Conservation (phyloP, 371 early-diverging fungal genomes). For the Zychaea mexicana region DNA sequence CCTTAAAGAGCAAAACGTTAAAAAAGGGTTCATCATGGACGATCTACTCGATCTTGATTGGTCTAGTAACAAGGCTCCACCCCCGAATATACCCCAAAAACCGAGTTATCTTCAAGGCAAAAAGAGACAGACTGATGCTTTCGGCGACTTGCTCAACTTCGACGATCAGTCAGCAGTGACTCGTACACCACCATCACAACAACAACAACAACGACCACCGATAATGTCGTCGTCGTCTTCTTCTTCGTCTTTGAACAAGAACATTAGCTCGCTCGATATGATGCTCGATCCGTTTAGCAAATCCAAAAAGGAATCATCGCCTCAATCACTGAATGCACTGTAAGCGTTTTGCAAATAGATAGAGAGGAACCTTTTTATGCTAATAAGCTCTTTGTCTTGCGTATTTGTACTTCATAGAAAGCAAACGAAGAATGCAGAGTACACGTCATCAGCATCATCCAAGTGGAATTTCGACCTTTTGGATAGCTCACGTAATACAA, state of each 20-base stretch:
- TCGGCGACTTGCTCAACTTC: conserved; percentile 34
- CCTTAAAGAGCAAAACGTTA: too few relatives aligned
- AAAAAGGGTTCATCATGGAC: conserved; percentile 44
- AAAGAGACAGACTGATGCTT: conserved; percentile 36
- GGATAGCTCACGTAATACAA: conserved; percentile 18
- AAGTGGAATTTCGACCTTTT: conserved; percentile 63
- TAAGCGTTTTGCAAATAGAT: conserved; percentile 20
- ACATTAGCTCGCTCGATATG: conserved; percentile 22
- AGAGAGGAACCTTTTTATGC: neutral
- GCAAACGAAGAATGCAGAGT: neutral
- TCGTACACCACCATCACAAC: conserved; percentile 24
- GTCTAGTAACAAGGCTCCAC: conserved; percentile 20
- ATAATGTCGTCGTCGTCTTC: too few relatives aligned
- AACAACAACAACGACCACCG: too few relatives aligned
- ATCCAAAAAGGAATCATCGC: conserved; percentile 10
- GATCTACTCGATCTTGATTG: conserved; percentile 44
- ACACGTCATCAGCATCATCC: conserved; percentile 11
- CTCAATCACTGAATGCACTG: conserved; percentile 49
- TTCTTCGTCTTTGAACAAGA: conserved; percentile 12
- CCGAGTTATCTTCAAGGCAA: conserved; percentile 19
- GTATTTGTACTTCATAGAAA: neutral
- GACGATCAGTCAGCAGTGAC: neutral
- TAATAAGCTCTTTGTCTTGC: neutral
- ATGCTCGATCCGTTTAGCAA: conserved; percentile 38
- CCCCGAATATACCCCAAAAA: conserved; percentile 17